Conservation (phyloP, 2,329 filamentous ascomycete genomes). For the Penicillium oxalicum region DNA sequence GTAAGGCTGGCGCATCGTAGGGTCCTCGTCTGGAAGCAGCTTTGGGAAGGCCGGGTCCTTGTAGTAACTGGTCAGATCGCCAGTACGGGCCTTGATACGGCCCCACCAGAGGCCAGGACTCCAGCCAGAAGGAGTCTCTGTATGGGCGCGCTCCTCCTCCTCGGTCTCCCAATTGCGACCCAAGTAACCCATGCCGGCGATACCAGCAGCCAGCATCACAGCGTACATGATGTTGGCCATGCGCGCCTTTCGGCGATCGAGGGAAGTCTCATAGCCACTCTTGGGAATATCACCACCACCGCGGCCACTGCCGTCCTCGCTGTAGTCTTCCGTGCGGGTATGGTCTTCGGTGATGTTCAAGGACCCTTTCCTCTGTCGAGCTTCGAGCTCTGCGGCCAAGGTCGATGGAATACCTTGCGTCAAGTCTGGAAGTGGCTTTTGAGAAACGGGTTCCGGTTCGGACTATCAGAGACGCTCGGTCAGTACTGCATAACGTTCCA, state of each 20-base stretch:
- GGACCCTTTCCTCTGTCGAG: slow-evolving; percentile 35
- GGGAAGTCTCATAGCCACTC: slow-evolving; percentile 82
- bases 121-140: slow-evolving; percentile 76
- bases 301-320: slow-evolving; percentile 40
- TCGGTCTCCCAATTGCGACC: slow-evolving; percentile 79
- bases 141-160: slow-evolving; percentile 64
- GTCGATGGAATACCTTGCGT: slow-evolving; percentile 94
- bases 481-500: slow-evolving; percentile 4
- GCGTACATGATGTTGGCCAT: slow-evolving; percentile 71
- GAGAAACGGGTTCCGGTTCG: slow-evolving; percentile 38
- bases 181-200: slow-evolving; percentile 63
- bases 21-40: slow-evolving; percentile 68
- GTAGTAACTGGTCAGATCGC: slow-evolving; percentile 80
- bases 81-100: slow-evolving; percentile 68
- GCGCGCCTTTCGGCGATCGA: slow-evolving; percentile 71
- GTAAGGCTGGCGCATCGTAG: slow-evolving; percentile 76
- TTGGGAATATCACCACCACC: slow-evolving; percentile 61
- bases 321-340: slow-evolving; percentile 38
- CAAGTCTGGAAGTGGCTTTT: slow-evolving; percentile 75
- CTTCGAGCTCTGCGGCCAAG: slow-evolving; percentile 66
- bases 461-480: slow-evolving; percentile 22
- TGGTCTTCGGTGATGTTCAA: slow-evolving; percentile 52
- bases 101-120: slow-evolving; percentile 68
- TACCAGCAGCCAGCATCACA: slow-evolving; percentile 50
- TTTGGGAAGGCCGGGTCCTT: slow-evolving; percentile 93